A percentile compares a stretch with the other conserved stretches of the same genome.
Evolutionary conservation across 2,329 filamentous ascomycete genomes (phyloP).

Genomic region (Paecilomyces dactylethromorphus): DNA sequence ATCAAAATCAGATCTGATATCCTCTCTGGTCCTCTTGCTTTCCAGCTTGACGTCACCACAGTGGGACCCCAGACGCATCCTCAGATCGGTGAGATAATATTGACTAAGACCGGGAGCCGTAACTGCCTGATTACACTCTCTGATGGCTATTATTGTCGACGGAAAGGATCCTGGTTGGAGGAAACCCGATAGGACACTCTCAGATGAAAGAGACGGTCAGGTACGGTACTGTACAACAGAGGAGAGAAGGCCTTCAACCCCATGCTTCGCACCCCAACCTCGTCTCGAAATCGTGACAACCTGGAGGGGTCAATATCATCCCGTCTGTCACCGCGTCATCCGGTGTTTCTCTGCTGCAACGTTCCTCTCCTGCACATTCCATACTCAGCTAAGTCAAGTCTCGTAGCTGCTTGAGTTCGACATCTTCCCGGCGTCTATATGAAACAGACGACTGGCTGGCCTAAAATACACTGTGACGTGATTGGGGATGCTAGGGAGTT

Average conservation of each 20-base stretch:
- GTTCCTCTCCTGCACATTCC: too few relatives aligned
- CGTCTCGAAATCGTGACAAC: neutral
- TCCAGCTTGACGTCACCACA: too few relatives aligned
- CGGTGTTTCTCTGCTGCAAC: too few relatives aligned
- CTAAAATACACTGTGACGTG: neutral
- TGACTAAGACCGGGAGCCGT: too few relatives aligned
- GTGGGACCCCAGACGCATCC: too few relatives aligned
- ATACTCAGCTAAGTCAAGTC: neutral
- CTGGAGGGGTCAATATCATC: neutral
- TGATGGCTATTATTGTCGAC: too few relatives aligned
- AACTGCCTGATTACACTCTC: too few relatives aligned
- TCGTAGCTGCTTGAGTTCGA: neutral
- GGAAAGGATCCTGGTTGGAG: too few relatives aligned
- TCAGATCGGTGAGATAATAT: too few relatives aligned
- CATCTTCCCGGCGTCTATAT: neutral
- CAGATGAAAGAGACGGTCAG: too few relatives aligned
- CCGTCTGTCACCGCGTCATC: neutral
- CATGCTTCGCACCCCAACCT: neutral
- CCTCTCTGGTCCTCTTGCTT: neutral
- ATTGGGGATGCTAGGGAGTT: neutral
- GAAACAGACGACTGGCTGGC: neutral
- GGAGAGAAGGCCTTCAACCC: neutral
- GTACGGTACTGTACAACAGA: too few relatives aligned
- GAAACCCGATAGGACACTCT: too few relatives aligned
- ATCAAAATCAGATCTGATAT: neutral